A percentile compares a stretch with the other conserved stretches of the same genome.
phyloP scores from a whole-genome alignment of 2,329 filamentous ascomycete species.

The Stachybotrys chlorohalonatus region DNA sequence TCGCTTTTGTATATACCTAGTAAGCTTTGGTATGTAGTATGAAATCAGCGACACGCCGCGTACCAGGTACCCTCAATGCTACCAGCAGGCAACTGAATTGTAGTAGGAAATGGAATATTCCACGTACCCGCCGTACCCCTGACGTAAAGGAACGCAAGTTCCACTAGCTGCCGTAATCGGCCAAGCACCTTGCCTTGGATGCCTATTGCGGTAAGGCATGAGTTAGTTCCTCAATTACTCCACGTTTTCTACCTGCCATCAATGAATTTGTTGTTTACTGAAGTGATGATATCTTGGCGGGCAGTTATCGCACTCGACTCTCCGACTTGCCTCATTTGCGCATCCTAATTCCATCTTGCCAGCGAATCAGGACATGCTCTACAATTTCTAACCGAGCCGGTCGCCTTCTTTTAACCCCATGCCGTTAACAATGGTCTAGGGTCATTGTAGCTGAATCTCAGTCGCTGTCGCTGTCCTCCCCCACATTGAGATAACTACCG shows the following conservation, averaged over 20 bases:
- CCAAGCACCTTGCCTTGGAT: not conserved
- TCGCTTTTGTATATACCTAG: too few species aligned
- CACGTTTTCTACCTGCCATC: not conserved
- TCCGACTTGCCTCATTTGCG: not conserved
- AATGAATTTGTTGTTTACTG: not conserved
- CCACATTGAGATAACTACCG: not conserved
- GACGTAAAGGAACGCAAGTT: not conserved
- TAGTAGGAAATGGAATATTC: not conserved
- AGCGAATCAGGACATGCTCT: too few species aligned
- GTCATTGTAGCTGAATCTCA: not conserved
- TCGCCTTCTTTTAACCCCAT: too few species aligned
- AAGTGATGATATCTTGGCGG: not conserved
- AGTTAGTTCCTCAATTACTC: too few species aligned
- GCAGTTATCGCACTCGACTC: not conserved
- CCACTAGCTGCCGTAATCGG: not conserved
- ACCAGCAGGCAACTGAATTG: too few species aligned
- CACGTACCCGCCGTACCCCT: not conserved
- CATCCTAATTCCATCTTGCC: not conserved
- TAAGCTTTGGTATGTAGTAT: not conserved
- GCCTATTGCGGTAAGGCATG: not conserved
- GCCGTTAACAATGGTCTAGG: not conserved
- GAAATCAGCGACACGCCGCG: not conserved
- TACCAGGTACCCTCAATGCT: too few species aligned
- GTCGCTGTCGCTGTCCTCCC: not conserved
- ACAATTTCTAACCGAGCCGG: too few species aligned